A percentile compares a stretch with the other conserved stretches of the same genome.
phyloP scores from a whole-genome alignment of 225 moss, liverwort and hornwort genomes.

The Sphagnum tenellum region DNA sequence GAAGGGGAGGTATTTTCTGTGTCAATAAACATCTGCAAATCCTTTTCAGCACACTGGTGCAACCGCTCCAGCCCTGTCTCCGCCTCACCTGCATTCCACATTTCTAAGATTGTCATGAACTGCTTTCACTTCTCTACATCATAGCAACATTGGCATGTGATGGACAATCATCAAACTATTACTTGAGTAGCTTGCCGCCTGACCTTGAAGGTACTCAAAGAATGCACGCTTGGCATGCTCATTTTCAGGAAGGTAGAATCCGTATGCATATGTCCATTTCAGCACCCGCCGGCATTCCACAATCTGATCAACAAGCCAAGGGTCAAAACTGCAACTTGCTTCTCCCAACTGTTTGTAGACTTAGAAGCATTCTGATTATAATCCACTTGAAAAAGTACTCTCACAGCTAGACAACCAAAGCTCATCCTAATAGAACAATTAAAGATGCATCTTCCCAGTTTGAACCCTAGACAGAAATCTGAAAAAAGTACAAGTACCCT shows the following conservation, averaged over 20 bases:
- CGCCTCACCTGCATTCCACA: constrained; percentile 48
- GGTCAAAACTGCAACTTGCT: background rate
- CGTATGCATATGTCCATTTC: constrained; percentile 98
- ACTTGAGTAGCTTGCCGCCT: constrained; percentile 2
- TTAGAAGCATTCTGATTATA: too few relatives aligned
- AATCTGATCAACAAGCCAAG: constrained; percentile 42
- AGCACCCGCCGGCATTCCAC: constrained; percentile 94
- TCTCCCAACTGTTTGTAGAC: too few relatives aligned
- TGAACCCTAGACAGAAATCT: background rate
- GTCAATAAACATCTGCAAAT: constrained; percentile 76
- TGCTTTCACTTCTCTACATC: too few relatives aligned
- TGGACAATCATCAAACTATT: too few relatives aligned
- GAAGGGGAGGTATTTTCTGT: constrained; percentile 51
- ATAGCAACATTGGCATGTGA: too few relatives aligned
- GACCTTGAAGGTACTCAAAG: constrained; percentile 95
- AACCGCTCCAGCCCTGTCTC: constrained; percentile 91
- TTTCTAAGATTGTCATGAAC: too few relatives aligned
- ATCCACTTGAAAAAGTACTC: too few relatives aligned
- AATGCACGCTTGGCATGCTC: constrained; percentile 85
- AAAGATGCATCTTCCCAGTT: background rate
- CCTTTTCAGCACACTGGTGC: constrained; percentile 97
- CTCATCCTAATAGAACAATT: too few relatives aligned
- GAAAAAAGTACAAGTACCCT: background rate
- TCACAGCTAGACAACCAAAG: too few relatives aligned
- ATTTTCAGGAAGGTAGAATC: constrained; percentile 82